Percentiles rank a stretch among this genome's conserved stretches.
Evolutionary conservation across 441 rosid genomes (phyloP).

Genomic region (Capsella rubella): DNA sequence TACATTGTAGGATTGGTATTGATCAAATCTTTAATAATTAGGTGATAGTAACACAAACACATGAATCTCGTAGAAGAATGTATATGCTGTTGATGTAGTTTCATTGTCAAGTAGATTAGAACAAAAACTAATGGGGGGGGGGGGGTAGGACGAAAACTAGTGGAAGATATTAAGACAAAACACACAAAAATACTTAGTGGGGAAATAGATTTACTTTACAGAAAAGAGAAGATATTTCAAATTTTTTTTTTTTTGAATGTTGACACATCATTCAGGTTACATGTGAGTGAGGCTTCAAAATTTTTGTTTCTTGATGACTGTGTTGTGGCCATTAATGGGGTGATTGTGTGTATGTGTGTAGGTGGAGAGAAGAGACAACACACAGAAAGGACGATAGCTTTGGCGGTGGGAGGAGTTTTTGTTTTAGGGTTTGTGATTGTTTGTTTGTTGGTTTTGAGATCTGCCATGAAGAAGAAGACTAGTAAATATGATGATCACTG

Average conservation of each 20-base stretch:
- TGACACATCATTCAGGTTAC: conserved; percentile 21
- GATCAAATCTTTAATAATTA: not conserved
- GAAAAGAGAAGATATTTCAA: not conserved
- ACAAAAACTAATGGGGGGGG: conserved; percentile 21
- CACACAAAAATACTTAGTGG: not conserved
- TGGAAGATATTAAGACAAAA: not conserved
- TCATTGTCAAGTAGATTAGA: conserved; percentile 19
- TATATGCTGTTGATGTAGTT: not conserved
- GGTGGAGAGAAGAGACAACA: conserved; percentile 52
- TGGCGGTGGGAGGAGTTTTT: conserved; percentile 84
- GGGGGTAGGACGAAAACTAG: conserved; percentile 15
- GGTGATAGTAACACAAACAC: not conserved
- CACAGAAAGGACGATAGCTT: conserved; percentile 76
- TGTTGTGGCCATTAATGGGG: too few species aligned
- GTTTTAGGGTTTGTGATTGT: conserved; percentile 68
- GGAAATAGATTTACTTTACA: conserved; percentile 16
- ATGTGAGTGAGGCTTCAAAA: conserved; percentile 2
- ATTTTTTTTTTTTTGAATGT: not conserved
- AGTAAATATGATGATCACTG: conserved; percentile 50
- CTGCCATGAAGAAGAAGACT: conserved; percentile 58
- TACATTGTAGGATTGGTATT: not conserved
- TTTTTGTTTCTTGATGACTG: not conserved
- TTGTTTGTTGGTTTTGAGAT: conserved; percentile 63
- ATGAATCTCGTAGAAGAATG: conserved; percentile 18
- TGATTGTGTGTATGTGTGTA: conserved; percentile 32